Conservation (phyloP, 2,329 filamentous ascomycete species). For the Stachybotrys elegans region DNA sequence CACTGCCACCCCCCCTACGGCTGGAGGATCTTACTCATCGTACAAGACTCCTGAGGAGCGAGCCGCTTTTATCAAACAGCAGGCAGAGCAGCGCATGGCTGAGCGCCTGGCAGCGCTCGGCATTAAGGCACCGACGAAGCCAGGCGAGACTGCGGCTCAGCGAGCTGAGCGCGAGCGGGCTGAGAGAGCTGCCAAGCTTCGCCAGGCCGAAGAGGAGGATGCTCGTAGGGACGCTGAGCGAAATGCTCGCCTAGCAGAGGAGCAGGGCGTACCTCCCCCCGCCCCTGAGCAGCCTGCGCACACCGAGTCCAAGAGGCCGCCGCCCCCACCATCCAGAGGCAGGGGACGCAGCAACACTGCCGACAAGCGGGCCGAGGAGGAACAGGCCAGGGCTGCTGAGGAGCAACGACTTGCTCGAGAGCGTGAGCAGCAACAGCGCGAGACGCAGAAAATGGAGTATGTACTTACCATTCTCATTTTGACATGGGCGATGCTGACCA, state of each 20-base stretch:
- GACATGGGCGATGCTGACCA: constrained; percentile 20
- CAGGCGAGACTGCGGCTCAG: constrained; percentile 76
- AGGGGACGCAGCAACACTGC: constrained; percentile 52
- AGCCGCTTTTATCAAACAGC: constrained; percentile 93
- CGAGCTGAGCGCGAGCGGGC: constrained; percentile 81
- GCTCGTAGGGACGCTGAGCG: constrained; percentile 81
- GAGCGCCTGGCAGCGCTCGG: constrained; percentile 91
- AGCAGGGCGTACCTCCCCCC: constrained; percentile 61
- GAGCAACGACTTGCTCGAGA: constrained; percentile 63
- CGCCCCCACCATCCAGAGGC: constrained; percentile 78
- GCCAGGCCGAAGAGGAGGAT: constrained; percentile 91
- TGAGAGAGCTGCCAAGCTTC: constrained; percentile 81
- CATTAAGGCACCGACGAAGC: constrained; percentile 75
- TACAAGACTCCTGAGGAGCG: constrained; percentile 91
- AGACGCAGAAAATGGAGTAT: constrained; percentile 77
- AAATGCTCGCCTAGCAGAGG: constrained; percentile 75
- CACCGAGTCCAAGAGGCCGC: constrained; percentile 60
- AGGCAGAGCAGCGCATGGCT: constrained; percentile 94
- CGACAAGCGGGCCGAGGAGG: constrained; percentile 48
- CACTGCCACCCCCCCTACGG: constrained; percentile 38
- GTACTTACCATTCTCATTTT: constrained; percentile 31
- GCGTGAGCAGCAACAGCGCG: constrained; percentile 69
- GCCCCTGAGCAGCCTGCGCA: constrained; percentile 39
- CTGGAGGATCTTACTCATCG: constrained; percentile 67
- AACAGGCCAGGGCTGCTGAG: constrained; percentile 54